Base-by-base conservation (phyloP, 208 protist species). In the Leishmania tropica region DNA sequence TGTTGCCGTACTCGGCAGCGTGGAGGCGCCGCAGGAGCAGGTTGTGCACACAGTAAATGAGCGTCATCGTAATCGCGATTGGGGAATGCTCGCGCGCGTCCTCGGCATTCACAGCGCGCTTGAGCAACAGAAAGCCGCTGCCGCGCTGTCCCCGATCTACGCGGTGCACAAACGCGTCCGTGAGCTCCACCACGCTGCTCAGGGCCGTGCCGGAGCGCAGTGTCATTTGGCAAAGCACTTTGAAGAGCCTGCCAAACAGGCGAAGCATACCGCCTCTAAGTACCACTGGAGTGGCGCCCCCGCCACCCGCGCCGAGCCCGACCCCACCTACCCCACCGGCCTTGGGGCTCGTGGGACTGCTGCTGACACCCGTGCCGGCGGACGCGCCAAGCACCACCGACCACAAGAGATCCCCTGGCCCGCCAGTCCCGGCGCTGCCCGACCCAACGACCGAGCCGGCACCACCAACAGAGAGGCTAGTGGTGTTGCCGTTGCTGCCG, bases 171-270 rank as follows among this genome's bases (percentile, higher is more conserved):
- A 90, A 96, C 60, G 83, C 81, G 58, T 87, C 83, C 2, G 85
- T 51, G 62, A 96, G 81, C 45, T 78, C 40, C 35, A 95, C 70
- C 37, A 94, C 79, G 35, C 78, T 75, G 45, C 88, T 87, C 35
- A 96, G 48, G 11, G 84, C 72, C 0, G 51, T 35, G 2, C 56
- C 76, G 47, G 86, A 81, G 47, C 89, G 79, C 56, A 96, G 87
- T 31, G 90, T 95, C 80, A 98, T 90, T 68, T 76, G 81, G 84
- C 88, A 92, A 2, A 88, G 78, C 28, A 91, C 86, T n/a, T 89
- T 88, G 51, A 98, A 78, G 48, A 98, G 88, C 11, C 95, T 90
- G 28, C 85, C 85, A 89, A 96, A 96, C n/a, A 98, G 70, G 15
- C 95, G 90, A 54, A 93, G 73, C 85, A 94, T 91, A 40, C 93